Conservation (phyloP, 306 rosid species). For the Rosa multiflora region DNA sequence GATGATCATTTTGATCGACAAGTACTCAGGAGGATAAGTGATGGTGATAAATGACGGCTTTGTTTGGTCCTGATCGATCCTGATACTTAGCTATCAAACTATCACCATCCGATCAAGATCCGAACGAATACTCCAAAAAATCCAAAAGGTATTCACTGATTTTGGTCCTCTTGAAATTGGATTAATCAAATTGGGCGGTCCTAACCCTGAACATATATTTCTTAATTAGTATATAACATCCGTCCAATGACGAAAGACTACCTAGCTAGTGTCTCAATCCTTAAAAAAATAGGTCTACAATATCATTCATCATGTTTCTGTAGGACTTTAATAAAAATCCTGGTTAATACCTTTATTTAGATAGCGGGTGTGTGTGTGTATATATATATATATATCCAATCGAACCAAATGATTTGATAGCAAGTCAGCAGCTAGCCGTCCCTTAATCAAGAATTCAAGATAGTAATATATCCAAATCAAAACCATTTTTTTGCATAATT, state of each 20-base stretch:
- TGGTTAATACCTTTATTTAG: neutral
- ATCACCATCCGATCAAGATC: neutral
- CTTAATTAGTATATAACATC: neutral
- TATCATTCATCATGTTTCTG: neutral
- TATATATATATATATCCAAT: too few relatives aligned
- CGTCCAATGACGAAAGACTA: neutral
- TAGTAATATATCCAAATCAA: too few relatives aligned
- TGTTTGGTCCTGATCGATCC: neutral
- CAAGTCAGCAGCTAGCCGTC: too few relatives aligned
- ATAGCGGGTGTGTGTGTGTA: too few relatives aligned
- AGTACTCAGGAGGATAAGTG: neutral
- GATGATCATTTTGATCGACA: neutral
- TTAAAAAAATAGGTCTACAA: neutral
- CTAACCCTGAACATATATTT: neutral
- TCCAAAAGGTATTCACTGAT: neutral
- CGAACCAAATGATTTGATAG: too few relatives aligned
- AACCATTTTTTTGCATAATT: too few relatives aligned
- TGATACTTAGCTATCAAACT: neutral
- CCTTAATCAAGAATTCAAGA: too few relatives aligned
- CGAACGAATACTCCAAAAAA: neutral
- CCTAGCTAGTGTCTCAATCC: neutral
- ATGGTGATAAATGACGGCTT: neutral
- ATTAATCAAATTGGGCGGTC: slow-evolving; percentile 3
- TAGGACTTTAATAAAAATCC: neutral
- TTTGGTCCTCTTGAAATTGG: neutral